A percentile compares a stretch with the other conserved stretches of the same genome.
Evolutionary conservation across 176 grass and related monocot genomes (phyloP).

Genomic region (Neostapfia colusana): DNA sequence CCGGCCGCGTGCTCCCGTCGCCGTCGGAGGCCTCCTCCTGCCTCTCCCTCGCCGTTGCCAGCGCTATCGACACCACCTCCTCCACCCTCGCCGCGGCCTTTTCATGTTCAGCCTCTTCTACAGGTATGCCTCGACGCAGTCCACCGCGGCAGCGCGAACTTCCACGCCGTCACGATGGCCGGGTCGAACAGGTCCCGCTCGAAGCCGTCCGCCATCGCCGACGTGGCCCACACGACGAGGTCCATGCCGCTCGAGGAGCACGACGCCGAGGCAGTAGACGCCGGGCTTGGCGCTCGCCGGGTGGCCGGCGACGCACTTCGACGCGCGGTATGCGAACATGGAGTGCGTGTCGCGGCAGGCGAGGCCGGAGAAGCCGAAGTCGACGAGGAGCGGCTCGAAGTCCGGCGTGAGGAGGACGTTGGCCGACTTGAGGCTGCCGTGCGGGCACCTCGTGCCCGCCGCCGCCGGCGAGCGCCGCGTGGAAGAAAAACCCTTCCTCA

Average conservation of each 20-base stretch:
- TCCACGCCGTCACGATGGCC: conserved; percentile 43
- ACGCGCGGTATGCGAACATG: conserved; percentile 57
- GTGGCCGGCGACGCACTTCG: conserved; percentile 43
- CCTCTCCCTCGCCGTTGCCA: conserved; percentile 34
- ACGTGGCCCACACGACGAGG: conserved; percentile 76
- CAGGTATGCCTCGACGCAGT: conserved; percentile 48
- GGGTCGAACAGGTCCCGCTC: conserved; percentile 80
- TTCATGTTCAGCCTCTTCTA: conserved; percentile 59
- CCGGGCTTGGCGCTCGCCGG: conserved; percentile 57
- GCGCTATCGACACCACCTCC: conserved; percentile 32
- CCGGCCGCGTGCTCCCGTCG: neutral
- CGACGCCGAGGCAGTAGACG: conserved; percentile 84
- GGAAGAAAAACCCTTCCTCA: too few species aligned
- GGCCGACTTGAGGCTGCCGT: conserved; percentile 91
- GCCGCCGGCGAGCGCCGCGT: conserved; percentile 33
- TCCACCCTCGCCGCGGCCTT: conserved; percentile 59
- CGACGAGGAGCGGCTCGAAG: conserved; percentile 83
- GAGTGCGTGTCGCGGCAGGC: conserved; percentile 25
- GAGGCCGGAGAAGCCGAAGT: conserved; percentile 74
- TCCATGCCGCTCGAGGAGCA: conserved; percentile 92
- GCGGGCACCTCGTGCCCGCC: conserved; percentile 46
- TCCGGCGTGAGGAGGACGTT: conserved; percentile 80
- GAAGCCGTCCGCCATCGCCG: conserved; percentile 50
- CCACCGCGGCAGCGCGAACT: conserved; percentile 54
- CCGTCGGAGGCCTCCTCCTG: neutral